Base-by-base conservation (phyloP, 192 early-diverging fungal species). In the Umbelopsis sp. region DNA sequence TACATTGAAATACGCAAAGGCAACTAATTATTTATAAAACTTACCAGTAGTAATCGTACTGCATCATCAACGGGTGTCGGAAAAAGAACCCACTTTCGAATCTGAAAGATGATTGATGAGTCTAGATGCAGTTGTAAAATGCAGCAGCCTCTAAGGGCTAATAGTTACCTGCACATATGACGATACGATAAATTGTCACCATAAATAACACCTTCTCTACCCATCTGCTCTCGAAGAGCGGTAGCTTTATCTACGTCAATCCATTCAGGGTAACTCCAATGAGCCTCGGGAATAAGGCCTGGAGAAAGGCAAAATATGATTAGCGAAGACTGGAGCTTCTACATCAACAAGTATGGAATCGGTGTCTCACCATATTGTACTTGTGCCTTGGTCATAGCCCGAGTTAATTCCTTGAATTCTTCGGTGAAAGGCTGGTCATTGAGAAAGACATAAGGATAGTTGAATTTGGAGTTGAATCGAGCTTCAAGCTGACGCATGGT, bases 371-470 rank as follows among this genome's bases (percentile, higher is more conserved):
- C 92, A 84, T 83, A 91, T 8, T 83, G 77, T 50, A 85, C 85
- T 58, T 89, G 74, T 11, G 86, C 88, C 15, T 69, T 84, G 21
- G 86, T 86, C 69, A 91, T 78, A 0, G 80, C 81, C 13, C 79
- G 71, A 27, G 86, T 87, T 22, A 80, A 72, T 30, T 76, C 78
- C 70, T 81, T 83, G 71, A 96, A 96, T 53, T 91, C 81, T 13
- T 87, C 80, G 1, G 84, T 83, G 68, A 96, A 95, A 0, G 85
- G 82, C 47, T 80, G 83, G 22, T 96, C 89, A 79, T 96, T 96
- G 48, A 96, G 76, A 69, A 95, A 94, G 47, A 96, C 89, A 77
- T 92, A 96, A 0, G 93, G 92, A 72, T 96, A 96, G 66, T 91
- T 84, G 79, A 86, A 93, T 55, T 86, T 84, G 48, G 70, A 48